These are phyloP conservation scores for Avena sativa DNA, from an alignment of 176 grass and related monocot species.

Conservation along the genomic window DNA sequence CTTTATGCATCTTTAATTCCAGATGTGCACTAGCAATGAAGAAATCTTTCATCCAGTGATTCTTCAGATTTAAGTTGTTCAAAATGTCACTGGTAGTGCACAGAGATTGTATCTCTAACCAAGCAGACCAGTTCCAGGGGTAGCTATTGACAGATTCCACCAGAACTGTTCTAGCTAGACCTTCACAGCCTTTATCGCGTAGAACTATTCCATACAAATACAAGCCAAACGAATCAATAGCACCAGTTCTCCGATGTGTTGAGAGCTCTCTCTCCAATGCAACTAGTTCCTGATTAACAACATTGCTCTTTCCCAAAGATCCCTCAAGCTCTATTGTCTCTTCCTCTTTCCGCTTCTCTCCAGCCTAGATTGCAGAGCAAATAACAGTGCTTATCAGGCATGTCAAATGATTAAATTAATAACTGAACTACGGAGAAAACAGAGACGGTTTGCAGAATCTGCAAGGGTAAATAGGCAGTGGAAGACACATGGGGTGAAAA, in stretches of 20 bases:
- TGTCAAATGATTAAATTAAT: constrained; percentile 7
- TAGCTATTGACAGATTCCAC: constrained; percentile 94
- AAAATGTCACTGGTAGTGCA: constrained; percentile 81
- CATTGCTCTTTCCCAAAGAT: constrained; percentile 81
- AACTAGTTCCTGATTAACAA: constrained; percentile 76
- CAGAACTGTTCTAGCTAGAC: constrained; percentile 66
- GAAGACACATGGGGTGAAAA: neutral
- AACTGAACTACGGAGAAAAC: constrained; percentile 20
- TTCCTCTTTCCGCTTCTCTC: constrained; percentile 94
- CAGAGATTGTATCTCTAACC: constrained; percentile 85
- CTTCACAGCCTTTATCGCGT: constrained; percentile 82
- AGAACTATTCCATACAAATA: constrained; percentile 93
- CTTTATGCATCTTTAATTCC: constrained; percentile 94
- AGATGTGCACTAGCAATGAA: constrained; percentile 90
- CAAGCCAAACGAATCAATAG: constrained; percentile 88
- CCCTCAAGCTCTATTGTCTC: constrained; percentile 96
- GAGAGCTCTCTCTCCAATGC: constrained; percentile 90
- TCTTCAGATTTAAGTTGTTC: constrained; percentile 86
- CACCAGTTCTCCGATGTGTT: constrained; percentile 66
- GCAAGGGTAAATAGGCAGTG: neutral
- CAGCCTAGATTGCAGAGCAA: constrained; percentile 63
- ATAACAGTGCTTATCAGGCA: constrained; percentile 23
- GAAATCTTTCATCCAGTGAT: constrained; percentile 99
- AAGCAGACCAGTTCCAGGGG: constrained; percentile 99
- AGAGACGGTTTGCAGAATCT: neutral